Conservation (phyloP, 805 yeast genomes). For the Saccharomycopsis fodiens region DNA sequence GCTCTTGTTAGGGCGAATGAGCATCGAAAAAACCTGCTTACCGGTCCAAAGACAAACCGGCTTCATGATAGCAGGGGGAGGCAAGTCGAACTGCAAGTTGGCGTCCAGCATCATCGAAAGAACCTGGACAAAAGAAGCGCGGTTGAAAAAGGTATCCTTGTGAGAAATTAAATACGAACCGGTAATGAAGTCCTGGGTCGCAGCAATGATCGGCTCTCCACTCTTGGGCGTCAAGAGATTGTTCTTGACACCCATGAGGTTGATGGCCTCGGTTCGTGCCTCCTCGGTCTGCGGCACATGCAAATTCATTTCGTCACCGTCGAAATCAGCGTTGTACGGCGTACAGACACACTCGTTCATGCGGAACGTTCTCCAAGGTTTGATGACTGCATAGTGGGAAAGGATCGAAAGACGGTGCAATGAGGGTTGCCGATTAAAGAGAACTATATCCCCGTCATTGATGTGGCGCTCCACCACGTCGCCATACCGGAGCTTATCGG, state of each 20-base stretch:
- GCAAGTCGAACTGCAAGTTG: constrained; percentile 76
- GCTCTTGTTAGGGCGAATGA: constrained; percentile 71
- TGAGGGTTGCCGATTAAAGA: constrained; percentile 97
- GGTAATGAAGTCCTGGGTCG: constrained; percentile 98
- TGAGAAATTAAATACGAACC: constrained; percentile 90
- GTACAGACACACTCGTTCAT: constrained; percentile 98
- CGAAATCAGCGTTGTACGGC: constrained; percentile 98
- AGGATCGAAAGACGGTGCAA: constrained; percentile 89
- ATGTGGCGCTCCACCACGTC: constrained; percentile 94
- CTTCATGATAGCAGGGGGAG: constrained; percentile 90
- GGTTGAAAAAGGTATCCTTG: constrained; percentile 87
- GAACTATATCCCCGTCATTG: constrained; percentile 93
- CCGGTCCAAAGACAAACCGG: constrained; percentile 96
- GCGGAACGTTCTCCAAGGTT: constrained; percentile 98
- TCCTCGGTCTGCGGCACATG: constrained; percentile 99
- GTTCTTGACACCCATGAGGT: constrained; percentile 95
- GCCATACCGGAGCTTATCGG: constrained; percentile 72
- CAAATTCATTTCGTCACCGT: constrained; percentile 98
- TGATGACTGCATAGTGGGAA: constrained; percentile 90
- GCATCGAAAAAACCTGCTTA: constrained; percentile 83
- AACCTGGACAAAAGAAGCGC: constrained; percentile 75
- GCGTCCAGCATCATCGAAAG: constrained; percentile 97
- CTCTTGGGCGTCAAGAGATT: constrained; percentile 92
- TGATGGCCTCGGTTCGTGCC: constrained; percentile 98
- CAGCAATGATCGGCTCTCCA: constrained; percentile 99